Evolutionary conservation across 257 asterid genomes (phyloP).

Genomic region (Salvia miltiorrhiza): DNA sequence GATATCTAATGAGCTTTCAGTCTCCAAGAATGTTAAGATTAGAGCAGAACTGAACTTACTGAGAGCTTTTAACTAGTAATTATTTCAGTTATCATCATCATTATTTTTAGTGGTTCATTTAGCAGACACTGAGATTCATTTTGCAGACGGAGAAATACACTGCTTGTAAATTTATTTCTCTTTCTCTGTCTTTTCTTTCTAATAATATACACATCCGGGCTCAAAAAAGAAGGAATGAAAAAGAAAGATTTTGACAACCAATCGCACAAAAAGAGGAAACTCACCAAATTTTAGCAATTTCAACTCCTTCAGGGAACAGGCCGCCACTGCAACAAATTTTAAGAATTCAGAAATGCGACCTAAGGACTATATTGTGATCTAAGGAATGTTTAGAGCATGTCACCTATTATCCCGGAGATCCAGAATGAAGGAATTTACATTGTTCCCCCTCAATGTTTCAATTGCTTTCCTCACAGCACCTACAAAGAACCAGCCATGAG

Average conservation of each 20-base stretch:
- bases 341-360: conserved; percentile 28
- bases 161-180: neutral
- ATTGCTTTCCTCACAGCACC: conserved; percentile 95
- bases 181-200: neutral
- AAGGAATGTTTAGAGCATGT: conserved; percentile 30
- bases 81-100: neutral
- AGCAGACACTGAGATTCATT: neutral
- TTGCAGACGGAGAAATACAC: neutral
- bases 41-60: too few relatives aligned
- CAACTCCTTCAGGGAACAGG: conserved; percentile 98
- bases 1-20: neutral
- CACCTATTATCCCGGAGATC: conserved; percentile 98
- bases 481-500: conserved; percentile 20
- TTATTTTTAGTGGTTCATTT: neutral
- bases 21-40: too few relatives aligned
- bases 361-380: neutral
- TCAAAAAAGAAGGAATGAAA: neutral
- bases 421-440: conserved; percentile 79
- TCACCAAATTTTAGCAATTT: conserved; percentile 98
- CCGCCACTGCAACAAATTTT: conserved; percentile 78
- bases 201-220: too few relatives aligned
- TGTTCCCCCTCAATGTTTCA: conserved; percentile 68
- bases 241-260: neutral
- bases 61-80: neutral
- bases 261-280: conserved; percentile 20